Conservation (phyloP, 257 asterid genomes). For the Oldenlandia corymbosa region DNA sequence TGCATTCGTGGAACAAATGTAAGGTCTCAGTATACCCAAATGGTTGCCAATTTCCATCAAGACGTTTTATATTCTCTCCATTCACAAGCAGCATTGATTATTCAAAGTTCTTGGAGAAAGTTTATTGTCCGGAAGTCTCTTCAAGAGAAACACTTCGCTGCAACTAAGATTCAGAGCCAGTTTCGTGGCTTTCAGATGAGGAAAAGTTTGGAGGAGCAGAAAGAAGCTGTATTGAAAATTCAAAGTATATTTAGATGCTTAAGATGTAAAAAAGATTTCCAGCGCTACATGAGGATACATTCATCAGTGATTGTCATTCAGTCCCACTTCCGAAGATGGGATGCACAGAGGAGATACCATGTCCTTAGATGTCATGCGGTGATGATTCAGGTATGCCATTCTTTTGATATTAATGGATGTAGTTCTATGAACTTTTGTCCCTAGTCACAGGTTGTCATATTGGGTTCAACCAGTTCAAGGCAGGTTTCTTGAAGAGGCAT, state of each 20-base stretch:
- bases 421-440: background rate
- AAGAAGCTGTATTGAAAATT: slow-evolving; percentile 40
- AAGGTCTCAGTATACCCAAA: slow-evolving; percentile 26
- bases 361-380: slow-evolving; percentile 30
- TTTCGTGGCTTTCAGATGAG: slow-evolving; percentile 56
- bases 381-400: slow-evolving; percentile 54
- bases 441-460: background rate
- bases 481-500: background rate
- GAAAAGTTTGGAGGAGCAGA: slow-evolving; percentile 38
- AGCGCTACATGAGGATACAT: slow-evolving; percentile 32
- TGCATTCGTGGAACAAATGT: slow-evolving; percentile 25
- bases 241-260: slow-evolving; percentile 48
- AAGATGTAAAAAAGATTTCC: slow-evolving; percentile 34
- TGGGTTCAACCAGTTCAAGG: background rate
- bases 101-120: slow-evolving; percentile 53
- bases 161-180: slow-evolving; percentile 66
- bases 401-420: background rate
- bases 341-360: slow-evolving; percentile 42
- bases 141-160: slow-evolving; percentile 47
- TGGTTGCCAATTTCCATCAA: slow-evolving; percentile 19
- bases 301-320: slow-evolving; percentile 54
- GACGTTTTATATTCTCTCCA: slow-evolving; percentile 19
- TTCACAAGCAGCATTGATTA: slow-evolving; percentile 38
- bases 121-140: slow-evolving; percentile 27
- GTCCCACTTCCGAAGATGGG: slow-evolving; percentile 69